A percentile compares a stretch with the other conserved stretches of the same genome.
These are phyloP conservation scores for Thraustochytrium striatum DNA, from an alignment of 352 stramenopile species.

Conservation along the genomic window DNA sequence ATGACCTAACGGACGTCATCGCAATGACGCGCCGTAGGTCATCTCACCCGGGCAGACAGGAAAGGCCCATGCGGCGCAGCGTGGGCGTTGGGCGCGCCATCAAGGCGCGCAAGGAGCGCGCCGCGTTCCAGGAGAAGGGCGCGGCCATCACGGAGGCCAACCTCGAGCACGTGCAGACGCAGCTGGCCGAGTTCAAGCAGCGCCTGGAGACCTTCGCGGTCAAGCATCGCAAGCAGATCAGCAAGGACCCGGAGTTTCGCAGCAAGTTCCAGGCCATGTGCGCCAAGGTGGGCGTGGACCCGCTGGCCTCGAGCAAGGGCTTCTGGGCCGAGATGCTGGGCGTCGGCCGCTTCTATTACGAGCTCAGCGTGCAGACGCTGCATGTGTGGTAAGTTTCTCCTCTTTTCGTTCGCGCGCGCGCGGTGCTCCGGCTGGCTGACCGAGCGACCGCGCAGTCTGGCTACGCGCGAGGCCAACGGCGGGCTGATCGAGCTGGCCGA, in stretches of 20 bases:
- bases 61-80: constrained; percentile 44
- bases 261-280: constrained; percentile 93
- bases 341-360: constrained; percentile 98
- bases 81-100: constrained; percentile 35
- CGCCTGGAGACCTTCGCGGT: constrained; percentile 83
- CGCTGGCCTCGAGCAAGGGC: constrained; percentile 91
- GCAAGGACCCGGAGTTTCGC: constrained; percentile 86
- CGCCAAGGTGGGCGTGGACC: constrained; percentile 91
- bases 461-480: constrained; percentile 79
- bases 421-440: too few relatives aligned
- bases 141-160: constrained; percentile 73
- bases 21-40: too few relatives aligned
- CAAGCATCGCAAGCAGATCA: constrained; percentile 91
- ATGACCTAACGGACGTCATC: too few relatives aligned
- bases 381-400: constrained; percentile 79
- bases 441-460: constrained; percentile 58
- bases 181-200: constrained; percentile 81
- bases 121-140: constrained; percentile 52
- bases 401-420: too few relatives aligned
- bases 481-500: constrained; percentile 73
- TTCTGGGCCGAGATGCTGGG: constrained; percentile 96
- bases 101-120: constrained; percentile 27
- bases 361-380: constrained; percentile 97
- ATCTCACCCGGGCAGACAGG: too few relatives aligned
- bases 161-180: constrained; percentile 68